Conservation (phyloP, 805 yeast genomes). For the Candida multigemmis region DNA sequence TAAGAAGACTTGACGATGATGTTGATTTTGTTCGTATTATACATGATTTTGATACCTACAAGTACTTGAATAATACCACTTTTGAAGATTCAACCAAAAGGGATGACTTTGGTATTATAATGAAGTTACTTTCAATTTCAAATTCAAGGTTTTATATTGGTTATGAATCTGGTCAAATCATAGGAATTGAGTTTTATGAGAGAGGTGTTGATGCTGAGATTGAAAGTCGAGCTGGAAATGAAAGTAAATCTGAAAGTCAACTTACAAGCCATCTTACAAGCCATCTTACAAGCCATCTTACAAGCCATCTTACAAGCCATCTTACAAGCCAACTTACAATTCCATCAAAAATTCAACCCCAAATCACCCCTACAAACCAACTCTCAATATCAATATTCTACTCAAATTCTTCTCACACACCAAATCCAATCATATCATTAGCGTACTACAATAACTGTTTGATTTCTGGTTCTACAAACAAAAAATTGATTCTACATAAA, state of each 20-base stretch:
- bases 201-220: not conserved
- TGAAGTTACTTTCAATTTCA: constrained; percentile 41
- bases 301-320: no score
- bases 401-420: constrained; percentile 30
- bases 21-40: no score
- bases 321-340: no score
- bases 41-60: constrained; percentile 2
- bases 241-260: no score
- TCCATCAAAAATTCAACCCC: constrained; percentile 3
- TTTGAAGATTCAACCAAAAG: constrained; percentile 5
- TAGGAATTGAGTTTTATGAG: constrained; percentile 13
- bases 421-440: constrained; percentile 48
- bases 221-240: constrained; percentile 1
- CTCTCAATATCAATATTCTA: constrained; percentile 8
- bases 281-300: no score
- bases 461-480: constrained; percentile 41
- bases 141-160: constrained; percentile 36
- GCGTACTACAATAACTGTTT: constrained; percentile 18
- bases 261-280: no score
- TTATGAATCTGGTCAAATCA: constrained; percentile 62
- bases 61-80: not conserved
- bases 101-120: constrained; percentile 52
- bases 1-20: constrained; percentile 9
- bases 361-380: constrained; percentile 17
- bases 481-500: constrained; percentile 15